Percentiles rank a stretch among this genome's conserved stretches.
phyloP scores from a whole-genome alignment of 441 rosid species.

The Croton laevigatus region DNA sequence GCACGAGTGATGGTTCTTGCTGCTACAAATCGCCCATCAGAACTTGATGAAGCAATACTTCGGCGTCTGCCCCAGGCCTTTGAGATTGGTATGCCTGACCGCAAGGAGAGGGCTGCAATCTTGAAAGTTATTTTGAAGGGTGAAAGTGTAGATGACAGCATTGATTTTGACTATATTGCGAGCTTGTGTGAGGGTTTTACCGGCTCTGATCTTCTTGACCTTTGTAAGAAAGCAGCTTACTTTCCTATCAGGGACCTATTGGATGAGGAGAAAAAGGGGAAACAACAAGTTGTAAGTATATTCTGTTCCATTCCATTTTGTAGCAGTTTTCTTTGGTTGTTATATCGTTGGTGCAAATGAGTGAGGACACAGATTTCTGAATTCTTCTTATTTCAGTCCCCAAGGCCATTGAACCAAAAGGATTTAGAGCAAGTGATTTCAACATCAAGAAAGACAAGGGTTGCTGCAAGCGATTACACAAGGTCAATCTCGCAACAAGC shows the following conservation, averaged over 20 bases:
- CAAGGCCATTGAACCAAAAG: slow-evolving; percentile 62
- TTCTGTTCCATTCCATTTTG: not conserved
- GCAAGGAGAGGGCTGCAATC: slow-evolving; percentile 66
- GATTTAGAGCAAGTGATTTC: slow-evolving; percentile 70
- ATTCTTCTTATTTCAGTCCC: slow-evolving; percentile 37
- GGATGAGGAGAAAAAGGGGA: slow-evolving; percentile 79
- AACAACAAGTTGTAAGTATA: slow-evolving; percentile 48
- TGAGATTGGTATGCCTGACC: slow-evolving; percentile 91
- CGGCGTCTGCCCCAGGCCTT: slow-evolving; percentile 93
- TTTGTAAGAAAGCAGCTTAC: slow-evolving; percentile 95
- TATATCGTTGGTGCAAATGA: not conserved
- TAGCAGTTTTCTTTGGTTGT: not conserved
- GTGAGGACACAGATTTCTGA: not conserved
- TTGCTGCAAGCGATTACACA: slow-evolving; percentile 72
- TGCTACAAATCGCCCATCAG: slow-evolving; percentile 96
- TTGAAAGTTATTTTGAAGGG: slow-evolving; percentile 80
- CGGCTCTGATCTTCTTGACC: slow-evolving; percentile 90
- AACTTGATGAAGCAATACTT: slow-evolving; percentile 94
- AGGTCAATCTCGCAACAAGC: slow-evolving; percentile 49
- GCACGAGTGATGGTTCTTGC: slow-evolving; percentile 98
- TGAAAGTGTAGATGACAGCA: slow-evolving; percentile 55
- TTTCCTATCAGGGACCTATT: slow-evolving; percentile 79
- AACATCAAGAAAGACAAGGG: slow-evolving; percentile 63
- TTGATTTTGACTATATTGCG: slow-evolving; percentile 70
- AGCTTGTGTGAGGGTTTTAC: slow-evolving; percentile 74